Conservation (phyloP, 305 asterid species). For the Fraxinus xanthoxyloides region DNA sequence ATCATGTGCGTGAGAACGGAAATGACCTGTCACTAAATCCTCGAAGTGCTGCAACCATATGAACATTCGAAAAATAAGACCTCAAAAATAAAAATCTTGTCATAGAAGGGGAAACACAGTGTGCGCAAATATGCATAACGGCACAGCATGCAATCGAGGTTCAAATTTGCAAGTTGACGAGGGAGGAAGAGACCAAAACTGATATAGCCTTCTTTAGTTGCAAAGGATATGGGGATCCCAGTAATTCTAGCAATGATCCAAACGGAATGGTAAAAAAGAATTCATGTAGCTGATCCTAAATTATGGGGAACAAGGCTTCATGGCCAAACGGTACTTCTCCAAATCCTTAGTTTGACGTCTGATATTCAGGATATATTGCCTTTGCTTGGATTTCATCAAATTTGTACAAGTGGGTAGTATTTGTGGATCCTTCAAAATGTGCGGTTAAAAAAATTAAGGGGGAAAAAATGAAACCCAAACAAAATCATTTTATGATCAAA, state of each 20-base stretch:
- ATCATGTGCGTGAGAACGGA: conserved; percentile 35
- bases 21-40: conserved; percentile 52
- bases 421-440: not conserved
- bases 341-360: not conserved
- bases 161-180: not conserved
- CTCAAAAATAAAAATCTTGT: not conserved
- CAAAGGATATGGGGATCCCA: not conserved
- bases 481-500: not conserved
- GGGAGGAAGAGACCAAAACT: not conserved
- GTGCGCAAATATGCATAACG: not conserved
- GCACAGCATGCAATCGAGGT: not conserved
- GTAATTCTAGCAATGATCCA: not conserved
- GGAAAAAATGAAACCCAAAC: not conserved
- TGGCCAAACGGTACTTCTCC: not conserved
- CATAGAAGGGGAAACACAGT: not conserved
- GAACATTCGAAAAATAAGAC: not conserved
- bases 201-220: not conserved
- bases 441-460: not conserved
- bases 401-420: not conserved
- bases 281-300: not conserved
- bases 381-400: not conserved
- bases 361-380: not conserved
- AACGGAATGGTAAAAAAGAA: not conserved
- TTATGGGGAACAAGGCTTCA: not conserved
- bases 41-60: conserved; percentile 46